phyloP scores from a whole-genome alignment of 345 rosid species.

The Erodium maritimum region DNA sequence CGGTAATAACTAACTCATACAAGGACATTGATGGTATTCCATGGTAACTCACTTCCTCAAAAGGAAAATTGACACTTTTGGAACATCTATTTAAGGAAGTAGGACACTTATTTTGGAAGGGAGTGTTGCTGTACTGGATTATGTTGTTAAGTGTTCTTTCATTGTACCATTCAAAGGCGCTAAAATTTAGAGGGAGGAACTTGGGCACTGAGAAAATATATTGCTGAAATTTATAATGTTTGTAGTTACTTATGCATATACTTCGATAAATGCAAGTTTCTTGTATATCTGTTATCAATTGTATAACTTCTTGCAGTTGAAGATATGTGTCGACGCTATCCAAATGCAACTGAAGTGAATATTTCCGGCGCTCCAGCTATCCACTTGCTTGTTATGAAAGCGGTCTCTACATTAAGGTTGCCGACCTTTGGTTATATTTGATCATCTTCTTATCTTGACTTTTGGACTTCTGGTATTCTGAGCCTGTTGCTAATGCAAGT shows the following conservation, averaged over 20 bases:
- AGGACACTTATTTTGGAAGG: too few species aligned
- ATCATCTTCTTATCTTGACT: not conserved
- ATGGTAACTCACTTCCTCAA: too few species aligned
- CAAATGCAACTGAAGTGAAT: constrained; percentile 83
- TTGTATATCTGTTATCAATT: too few species aligned
- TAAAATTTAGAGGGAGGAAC: not conserved
- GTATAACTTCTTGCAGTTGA: too few species aligned
- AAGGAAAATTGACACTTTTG: too few species aligned
- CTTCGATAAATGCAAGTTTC: too few species aligned
- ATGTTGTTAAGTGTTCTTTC: not conserved
- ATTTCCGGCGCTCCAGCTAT: constrained; percentile 47
- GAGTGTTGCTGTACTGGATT: too few species aligned
- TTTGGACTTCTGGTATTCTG: constrained; percentile 5
- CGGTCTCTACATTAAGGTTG: constrained; percentile 60
- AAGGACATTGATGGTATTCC: too few species aligned
- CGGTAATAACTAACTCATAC: too few species aligned
- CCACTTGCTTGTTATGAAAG: constrained; percentile 60
- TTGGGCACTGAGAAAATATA: not conserved
- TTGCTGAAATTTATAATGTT: too few species aligned
- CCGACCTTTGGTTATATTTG: not conserved
- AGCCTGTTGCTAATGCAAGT: constrained; percentile 4
- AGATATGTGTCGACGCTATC: constrained; percentile 78
- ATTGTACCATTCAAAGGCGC: not conserved
- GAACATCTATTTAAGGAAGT: too few species aligned
- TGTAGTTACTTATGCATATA: too few species aligned